Percentiles rank a stretch among this genome's conserved stretches.
These are phyloP conservation scores for Stemphylium beticola DNA, from an alignment of 2,329 filamentous ascomycete genomes.

Conservation along the genomic window DNA sequence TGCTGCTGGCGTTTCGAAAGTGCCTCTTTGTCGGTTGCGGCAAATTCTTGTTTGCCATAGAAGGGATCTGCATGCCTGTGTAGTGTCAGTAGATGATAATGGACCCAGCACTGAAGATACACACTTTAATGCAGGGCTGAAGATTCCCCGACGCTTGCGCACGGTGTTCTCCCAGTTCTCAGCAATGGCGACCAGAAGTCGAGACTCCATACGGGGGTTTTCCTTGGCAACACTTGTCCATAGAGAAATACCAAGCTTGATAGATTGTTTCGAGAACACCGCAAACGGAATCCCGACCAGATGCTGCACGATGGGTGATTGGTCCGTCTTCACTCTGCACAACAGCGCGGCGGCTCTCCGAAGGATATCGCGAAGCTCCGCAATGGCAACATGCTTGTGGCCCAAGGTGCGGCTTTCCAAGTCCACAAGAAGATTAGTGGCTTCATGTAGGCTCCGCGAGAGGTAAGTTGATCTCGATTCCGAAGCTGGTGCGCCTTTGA, in stretches of 20 bases:
- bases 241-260: slow-evolving; percentile 91
- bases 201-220: slow-evolving; percentile 84
- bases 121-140: slow-evolving; percentile 72
- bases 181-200: slow-evolving; percentile 83
- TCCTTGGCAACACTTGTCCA: slow-evolving; percentile 98
- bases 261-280: slow-evolving; percentile 91
- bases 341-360: slow-evolving; percentile 85
- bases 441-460: slow-evolving; percentile 56
- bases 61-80: slow-evolving; percentile 78
- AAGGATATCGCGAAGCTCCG: slow-evolving; percentile 80
- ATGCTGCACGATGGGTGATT: slow-evolving; percentile 81
- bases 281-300: slow-evolving; percentile 92
- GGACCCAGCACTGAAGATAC: slow-evolving; percentile 29
- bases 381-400: slow-evolving; percentile 72
- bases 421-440: slow-evolving; percentile 68
- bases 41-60: slow-evolving; percentile 88
- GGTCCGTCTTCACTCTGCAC: slow-evolving; percentile 76
- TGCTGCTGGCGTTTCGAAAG: slow-evolving; percentile 77
- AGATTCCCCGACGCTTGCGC: slow-evolving; percentile 77
- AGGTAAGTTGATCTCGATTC: slow-evolving; percentile 28
- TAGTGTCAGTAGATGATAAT: slow-evolving; percentile 37
- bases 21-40: slow-evolving; percentile 80
- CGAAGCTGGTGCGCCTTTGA: slow-evolving; percentile 57
- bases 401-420: slow-evolving; percentile 74
- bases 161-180: slow-evolving; percentile 91